Conservation (phyloP, 306 rosid genomes). For the Vigna hirtella region DNA sequence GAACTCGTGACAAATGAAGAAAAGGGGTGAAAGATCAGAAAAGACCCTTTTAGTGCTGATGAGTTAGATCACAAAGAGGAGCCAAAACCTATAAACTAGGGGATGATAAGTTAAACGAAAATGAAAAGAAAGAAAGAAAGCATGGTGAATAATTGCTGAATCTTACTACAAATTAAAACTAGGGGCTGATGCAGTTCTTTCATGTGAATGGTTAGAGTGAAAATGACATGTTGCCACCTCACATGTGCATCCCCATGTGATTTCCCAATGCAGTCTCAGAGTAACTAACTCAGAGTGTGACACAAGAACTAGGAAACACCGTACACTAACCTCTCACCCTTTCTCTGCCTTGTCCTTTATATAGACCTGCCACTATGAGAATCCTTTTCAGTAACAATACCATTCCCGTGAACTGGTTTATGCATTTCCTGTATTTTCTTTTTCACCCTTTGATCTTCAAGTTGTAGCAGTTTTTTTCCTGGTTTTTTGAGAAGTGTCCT, state of each 20-base stretch:
- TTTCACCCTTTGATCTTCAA: constrained; percentile 3
- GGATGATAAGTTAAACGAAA: background rate
- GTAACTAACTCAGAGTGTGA: constrained; percentile 36
- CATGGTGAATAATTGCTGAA: background rate
- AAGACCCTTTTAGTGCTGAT: background rate
- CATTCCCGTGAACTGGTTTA: constrained; percentile 62
- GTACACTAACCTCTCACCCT: constrained; percentile 45
- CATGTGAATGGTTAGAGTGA: constrained; percentile 59
- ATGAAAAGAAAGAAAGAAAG: background rate
- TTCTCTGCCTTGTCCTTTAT: constrained; percentile 51
- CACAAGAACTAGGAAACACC: constrained; percentile 43
- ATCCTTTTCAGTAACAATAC: constrained; percentile 31
- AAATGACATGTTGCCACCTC: constrained; percentile 44
- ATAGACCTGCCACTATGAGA: constrained; percentile 23
- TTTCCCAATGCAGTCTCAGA: constrained; percentile 32
- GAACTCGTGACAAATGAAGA: background rate
- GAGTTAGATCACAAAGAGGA: background rate
- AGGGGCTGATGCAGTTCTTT: constrained; percentile 7
- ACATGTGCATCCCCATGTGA: constrained; percentile 70
- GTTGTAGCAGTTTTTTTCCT: background rate
- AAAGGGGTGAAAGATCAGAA: background rate
- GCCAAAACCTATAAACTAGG: background rate
- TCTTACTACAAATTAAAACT: constrained; percentile 10
- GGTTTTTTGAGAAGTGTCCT: background rate
- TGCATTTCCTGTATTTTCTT: background rate